Base-by-base conservation (phyloP, 345 rosid genomes). In the Citrus inodora region DNA sequence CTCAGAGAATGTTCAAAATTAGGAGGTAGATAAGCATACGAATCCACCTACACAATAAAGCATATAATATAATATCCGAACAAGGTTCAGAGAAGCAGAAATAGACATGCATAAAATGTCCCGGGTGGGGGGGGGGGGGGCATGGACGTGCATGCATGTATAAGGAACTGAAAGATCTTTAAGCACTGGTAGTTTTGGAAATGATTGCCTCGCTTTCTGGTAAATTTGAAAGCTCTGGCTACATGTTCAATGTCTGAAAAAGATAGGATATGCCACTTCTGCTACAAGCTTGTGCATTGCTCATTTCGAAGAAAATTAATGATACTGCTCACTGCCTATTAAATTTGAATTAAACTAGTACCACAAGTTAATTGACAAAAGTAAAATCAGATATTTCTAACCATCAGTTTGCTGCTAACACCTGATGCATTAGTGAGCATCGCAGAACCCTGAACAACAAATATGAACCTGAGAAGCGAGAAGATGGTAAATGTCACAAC, bases 21-120 rank as follows among this genome's bases (percentile, higher is more conserved):
- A 64, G 97, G 90, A 80, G 99, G 97, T 37, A 93, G 81, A 86
- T 93, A 96, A 76, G 95, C 97, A 83, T 82, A 95, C 65, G 94
- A 93, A 85, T 96, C 99, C 81, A 88, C 93, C 99, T 91, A 82
- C 77, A 83, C 42, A 24, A 11, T 11, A 67, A 79, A 65, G 58
- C 24, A 40, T 17, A 76, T 27, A 37, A 14, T 17, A 78, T 61
- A 85, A 28, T 16, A 75, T 56, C 32, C 13, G 62, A 28, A 72
- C 35, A 9, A 55, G 68, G 30, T 38, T 40, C 65, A 63, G 22
- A 67, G 63, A 62, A 72, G 64, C 27, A 66, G 71, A 80, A 53
- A 61, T 17, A 55, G 19, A 60, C 46, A 73, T 22, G 48, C 16
- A 62, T 37, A 59, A n/a, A 38, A 25, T 37, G 48, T 27, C 24